Base-by-base conservation (phyloP, 2,329 filamentous ascomycete species). In the Alternaria brassicicola region DNA sequence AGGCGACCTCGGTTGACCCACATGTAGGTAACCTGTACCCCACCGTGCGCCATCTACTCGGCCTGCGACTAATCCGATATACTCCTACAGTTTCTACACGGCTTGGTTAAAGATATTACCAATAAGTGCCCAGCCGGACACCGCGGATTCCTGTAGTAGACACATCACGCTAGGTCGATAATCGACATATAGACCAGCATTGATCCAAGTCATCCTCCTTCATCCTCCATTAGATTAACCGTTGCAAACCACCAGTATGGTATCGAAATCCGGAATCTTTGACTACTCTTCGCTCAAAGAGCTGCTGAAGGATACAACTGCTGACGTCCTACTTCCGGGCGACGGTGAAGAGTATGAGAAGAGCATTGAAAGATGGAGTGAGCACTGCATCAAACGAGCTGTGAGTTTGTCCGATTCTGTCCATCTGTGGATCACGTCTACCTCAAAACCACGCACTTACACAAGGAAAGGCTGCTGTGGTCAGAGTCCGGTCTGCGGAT, bases 381-480 rank as follows among this genome's bases (percentile, higher is more conserved):
- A 73, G 43, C 68, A 70, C 42, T 70, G 65, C 45, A 63, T 68
- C 23, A 71, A 73, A 54, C 60, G 63, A 62, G 71, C 71, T 50
- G 71, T 72, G 57, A 30, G 66, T 64, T 9, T 31, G 23, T 13
- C 7, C 10, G 10, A 9, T 19, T n/a, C 12, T n/a, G 21, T 4
- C 7, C 13, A 15, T 23, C 48, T 39, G 25, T 7, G 6, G 21
- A 21, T 35, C 45, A 4, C 2, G 3, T 17, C 4, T 15, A 21
- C 23, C 17, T 17, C n/a, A 10, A 4, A 25, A 15, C 10, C n/a
- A 28, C 25, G 12, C 23, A 31, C 39, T 59, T 35, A 55, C 6
- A 25, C 21, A 15, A 42, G 9, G 23, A 6, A 39, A 74, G 68
- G 42, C 64, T 21, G 66, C 62, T 46, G 70, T 73, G 7, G 61